These are phyloP conservation scores for Cryptococcus floricola DNA, from an alignment of 1,284 basidiomycete species.

Conservation along the genomic window DNA sequence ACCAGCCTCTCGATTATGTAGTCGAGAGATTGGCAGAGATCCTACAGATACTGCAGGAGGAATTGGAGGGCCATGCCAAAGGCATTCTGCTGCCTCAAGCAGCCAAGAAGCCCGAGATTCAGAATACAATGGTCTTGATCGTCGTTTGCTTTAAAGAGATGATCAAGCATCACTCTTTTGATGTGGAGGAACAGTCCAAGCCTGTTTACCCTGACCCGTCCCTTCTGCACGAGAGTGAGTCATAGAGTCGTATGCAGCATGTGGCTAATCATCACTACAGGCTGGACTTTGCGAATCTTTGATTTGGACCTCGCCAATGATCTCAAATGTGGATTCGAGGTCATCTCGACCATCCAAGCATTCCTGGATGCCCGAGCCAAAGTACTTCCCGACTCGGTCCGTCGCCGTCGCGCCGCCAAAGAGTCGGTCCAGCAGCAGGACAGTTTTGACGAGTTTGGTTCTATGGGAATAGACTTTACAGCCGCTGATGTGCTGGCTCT, in stretches of 20 bases:
- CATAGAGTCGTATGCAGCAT: background rate
- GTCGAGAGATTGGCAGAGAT: conserved; percentile 68
- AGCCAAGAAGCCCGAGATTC: conserved; percentile 36
- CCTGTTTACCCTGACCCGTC: conserved; percentile 63
- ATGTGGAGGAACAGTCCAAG: conserved; percentile 23
- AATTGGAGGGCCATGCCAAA: conserved; percentile 48
- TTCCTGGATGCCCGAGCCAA: conserved; percentile 62
- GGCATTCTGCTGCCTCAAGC: conserved; percentile 7
- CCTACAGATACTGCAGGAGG: conserved; percentile 58
- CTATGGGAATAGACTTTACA: conserved; percentile 44
- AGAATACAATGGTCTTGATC: conserved; percentile 53
- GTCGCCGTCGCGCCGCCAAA: conserved; percentile 41
- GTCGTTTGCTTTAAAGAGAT: conserved; percentile 62
- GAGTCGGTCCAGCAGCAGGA: conserved; percentile 55
- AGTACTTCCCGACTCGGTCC: conserved; percentile 55
- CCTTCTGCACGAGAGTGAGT: conserved; percentile 61
- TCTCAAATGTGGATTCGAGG: conserved; percentile 56
- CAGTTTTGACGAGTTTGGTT: conserved; percentile 63
- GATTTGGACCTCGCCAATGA: conserved; percentile 55
- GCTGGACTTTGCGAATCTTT: conserved; percentile 62
- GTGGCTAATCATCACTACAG: conserved; percentile 40
- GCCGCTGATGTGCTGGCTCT: conserved; percentile 35
- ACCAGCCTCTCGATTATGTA: conserved; percentile 57
- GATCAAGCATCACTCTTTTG: conserved; percentile 56
- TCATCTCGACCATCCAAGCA: conserved; percentile 59